Base-by-base conservation (phyloP, 371 early-diverging fungal species). In the Zopfochytrium polystomum region DNA sequence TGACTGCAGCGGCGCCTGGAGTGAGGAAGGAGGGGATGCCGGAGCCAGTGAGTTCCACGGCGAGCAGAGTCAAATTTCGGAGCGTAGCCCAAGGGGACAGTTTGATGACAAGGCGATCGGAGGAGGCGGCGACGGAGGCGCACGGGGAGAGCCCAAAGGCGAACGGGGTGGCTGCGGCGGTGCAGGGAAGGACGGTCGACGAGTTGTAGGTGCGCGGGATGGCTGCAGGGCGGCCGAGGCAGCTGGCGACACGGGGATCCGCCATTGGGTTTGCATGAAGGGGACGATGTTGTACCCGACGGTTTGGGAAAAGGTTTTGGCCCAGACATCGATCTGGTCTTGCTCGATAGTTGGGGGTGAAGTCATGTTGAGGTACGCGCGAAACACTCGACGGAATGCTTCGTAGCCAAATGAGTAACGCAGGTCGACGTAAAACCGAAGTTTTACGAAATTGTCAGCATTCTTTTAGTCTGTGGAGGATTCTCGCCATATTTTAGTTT, bases 311-410 rank as follows among this genome's bases (percentile, higher is more conserved):
- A 52, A 52, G 52, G 29, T 22, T 0, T 7, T 18, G 23, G 52
- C 52, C 52, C 52, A 52, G 18, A 18, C 31, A 31, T 52, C 52
- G 31, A 52, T 52, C 31, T 29, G 9, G 23, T 52, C 52, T 13
- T 30, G 23, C 2, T 32, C 32, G 11, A 13, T 13, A 18, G 18
- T 9, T 15, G 52, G 52, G 18, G 20, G 23, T 15, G 18, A 25
- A 13, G 20, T 31, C 29, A 27, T 23, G 23, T 22, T 52, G 9
- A 15, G 18, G 33, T 52, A 52, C 18, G 23, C 52, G 31, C 29
- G 29, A 52, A 52, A 52, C 1, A 52, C 52, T n/a, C 52, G 52
- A 22, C 52, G 52, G 52, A 30, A 52, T 1, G 52, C 52, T 22
- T 52, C 52, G 27, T 29, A 52, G 18, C 52, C 52, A 32, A 52